Base-by-base conservation (phyloP, 139 green algal species). In the Bryopsis sp. region DNA sequence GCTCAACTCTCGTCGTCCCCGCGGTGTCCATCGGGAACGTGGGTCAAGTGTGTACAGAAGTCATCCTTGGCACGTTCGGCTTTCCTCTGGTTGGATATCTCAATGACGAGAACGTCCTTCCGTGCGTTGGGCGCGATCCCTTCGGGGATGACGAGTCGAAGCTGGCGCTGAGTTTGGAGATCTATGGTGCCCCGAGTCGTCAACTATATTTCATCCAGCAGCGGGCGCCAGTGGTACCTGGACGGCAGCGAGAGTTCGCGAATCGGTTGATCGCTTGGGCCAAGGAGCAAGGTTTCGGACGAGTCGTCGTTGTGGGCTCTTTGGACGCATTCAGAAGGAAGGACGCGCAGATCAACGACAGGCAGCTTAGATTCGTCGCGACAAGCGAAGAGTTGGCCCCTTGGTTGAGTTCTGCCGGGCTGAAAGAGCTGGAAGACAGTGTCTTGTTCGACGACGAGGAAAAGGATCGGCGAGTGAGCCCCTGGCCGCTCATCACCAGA, bases 11-110 rank as follows among this genome's bases (percentile, higher is more conserved):
- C 50, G 8, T 61, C 6, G 50, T 65, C 7, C 6, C 58, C 26
- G 26, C 58, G 4, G 58, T 65, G n/a, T 65, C 58, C n/a, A 33
- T 65, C 31, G 58, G 58, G 4, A 65, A 65, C 28, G 58, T 39
- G 4, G 58, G 58, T 46, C 58, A 65, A 33, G 15, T 65, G 31
- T 39, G 32, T 3, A 47, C 32, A 28, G 58, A 65, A 26, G 15
- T 65, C 4, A 3, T 65, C 4, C 43, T 65, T 11, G 26, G 32
- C 4, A 46, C 22, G 4, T n/a, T 35, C 31, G 7, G 5, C 11
- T 33, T 47, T 26, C 11, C 28, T 26, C 31, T 39, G 15, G 28
- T 65, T 5, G 58, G 58, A 11, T 65, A 65, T 39, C 58, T 65
- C 4, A 24, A 26, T 3, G 58, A 65, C 24, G 32, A 31, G 15